Evolutionary conservation across 2,329 filamentous ascomycete genomes (phyloP).

Genomic region (Verticillium isaacii): DNA sequence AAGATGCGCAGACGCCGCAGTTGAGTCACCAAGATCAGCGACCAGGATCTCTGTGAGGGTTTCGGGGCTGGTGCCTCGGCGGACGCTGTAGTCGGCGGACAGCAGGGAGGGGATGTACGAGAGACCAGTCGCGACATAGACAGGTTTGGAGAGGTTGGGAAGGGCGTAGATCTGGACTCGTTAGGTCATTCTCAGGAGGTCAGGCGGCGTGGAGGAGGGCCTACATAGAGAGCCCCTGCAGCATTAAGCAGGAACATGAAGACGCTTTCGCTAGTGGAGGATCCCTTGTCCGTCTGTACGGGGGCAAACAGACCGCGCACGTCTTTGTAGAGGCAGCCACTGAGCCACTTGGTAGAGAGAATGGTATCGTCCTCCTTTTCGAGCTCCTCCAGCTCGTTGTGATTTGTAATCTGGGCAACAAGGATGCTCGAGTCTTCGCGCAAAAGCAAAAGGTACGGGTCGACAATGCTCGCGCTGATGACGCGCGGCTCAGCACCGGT

Average conservation of each 20-base stretch:
- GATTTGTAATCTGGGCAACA: constrained; percentile 73
- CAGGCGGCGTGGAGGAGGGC: constrained; percentile 24
- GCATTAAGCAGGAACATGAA: constrained; percentile 74
- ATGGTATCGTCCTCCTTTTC: constrained; percentile 56
- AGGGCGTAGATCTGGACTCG: constrained; percentile 66
- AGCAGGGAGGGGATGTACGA: constrained; percentile 73
- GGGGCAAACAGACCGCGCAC: constrained; percentile 49
- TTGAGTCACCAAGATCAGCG: constrained; percentile 76
- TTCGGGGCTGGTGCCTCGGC: constrained; percentile 69
- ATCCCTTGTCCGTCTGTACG: constrained; percentile 29
- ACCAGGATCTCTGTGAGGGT: constrained; percentile 74
- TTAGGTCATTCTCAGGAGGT: not conserved
- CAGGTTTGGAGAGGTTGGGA: constrained; percentile 63
- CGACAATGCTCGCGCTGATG: constrained; percentile 75
- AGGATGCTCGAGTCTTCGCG: constrained; percentile 79
- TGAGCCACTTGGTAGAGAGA: constrained; percentile 66
- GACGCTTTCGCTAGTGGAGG: constrained; percentile 42
- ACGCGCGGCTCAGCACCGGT: constrained; percentile 76
- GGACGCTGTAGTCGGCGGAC: constrained; percentile 63
- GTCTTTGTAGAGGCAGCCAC: constrained; percentile 80
- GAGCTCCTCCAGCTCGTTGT: constrained; percentile 81
- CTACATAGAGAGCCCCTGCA: constrained; percentile 69
- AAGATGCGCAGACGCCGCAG: constrained; percentile 68
- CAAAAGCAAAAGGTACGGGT: constrained; percentile 79
- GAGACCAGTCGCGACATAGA: constrained; percentile 73